phyloP scores from a whole-genome alignment of 202 grass and related monocot species.

The Saccharum hybrid region DNA sequence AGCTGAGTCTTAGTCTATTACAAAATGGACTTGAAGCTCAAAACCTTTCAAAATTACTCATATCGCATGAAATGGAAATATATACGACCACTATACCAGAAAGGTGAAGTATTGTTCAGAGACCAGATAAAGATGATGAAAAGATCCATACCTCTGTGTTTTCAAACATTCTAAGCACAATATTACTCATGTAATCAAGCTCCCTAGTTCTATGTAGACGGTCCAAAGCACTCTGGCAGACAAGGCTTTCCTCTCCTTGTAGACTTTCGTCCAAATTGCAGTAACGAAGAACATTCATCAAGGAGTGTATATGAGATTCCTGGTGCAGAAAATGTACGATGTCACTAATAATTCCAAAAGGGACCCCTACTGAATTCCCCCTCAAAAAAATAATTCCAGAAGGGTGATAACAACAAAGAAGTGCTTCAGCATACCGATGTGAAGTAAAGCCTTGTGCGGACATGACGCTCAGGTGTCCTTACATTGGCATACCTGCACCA shows the following conservation, averaged over 20 bases:
- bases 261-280: constrained; percentile 94
- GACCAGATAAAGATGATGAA: constrained; percentile 36
- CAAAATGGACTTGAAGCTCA: constrained; percentile 28
- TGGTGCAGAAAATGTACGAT: constrained; percentile 49
- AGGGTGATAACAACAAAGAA: constrained; percentile 35
- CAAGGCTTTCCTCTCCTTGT: constrained; percentile 93
- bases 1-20: constrained; percentile 22
- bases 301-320: constrained; percentile 99
- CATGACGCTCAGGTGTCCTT: constrained; percentile 94
- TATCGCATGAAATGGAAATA: constrained; percentile 16
- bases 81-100: not conserved
- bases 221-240: constrained; percentile 79
- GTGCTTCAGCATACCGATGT: constrained; percentile 65
- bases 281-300: constrained; percentile 99
- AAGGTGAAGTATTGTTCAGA: constrained; percentile 21
- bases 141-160: constrained; percentile 80
- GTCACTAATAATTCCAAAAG: constrained; percentile 42
- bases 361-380: not conserved
- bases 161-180: constrained; percentile 97
- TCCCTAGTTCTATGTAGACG: constrained; percentile 83
- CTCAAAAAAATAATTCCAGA: constrained; percentile 28
- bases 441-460: constrained; percentile 99
- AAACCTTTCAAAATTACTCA: constrained; percentile 4
- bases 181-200: constrained; percentile 99
- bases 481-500: constrained; percentile 96